A percentile compares a stretch with the other conserved stretches of the same genome.
These are phyloP conservation scores for Secale cereale DNA, from an alignment of 176 grass and related monocot genomes.

Conservation along the genomic window DNA sequence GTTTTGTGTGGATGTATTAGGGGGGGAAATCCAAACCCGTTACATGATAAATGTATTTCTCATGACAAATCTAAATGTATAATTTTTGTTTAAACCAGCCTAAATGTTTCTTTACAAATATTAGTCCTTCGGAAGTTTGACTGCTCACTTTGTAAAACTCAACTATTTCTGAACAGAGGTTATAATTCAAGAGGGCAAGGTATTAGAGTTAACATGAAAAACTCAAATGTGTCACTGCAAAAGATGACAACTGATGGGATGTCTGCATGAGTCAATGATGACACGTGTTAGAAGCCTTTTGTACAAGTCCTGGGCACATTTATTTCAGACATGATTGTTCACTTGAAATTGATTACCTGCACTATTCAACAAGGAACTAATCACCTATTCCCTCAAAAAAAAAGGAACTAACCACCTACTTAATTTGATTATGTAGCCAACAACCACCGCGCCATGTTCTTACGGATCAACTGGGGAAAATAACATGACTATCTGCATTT, in stretches of 20 bases:
- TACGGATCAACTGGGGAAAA: slow-evolving; percentile 10
- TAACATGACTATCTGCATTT: slow-evolving; percentile 4
- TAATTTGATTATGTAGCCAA: slow-evolving; percentile 12
- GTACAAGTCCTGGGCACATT: slow-evolving; percentile 3
- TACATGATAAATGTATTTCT: neutral
- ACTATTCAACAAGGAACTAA: slow-evolving; percentile 22
- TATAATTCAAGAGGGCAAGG: neutral
- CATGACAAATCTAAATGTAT: neutral
- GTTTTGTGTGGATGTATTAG: neutral
- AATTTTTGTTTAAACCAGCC: neutral
- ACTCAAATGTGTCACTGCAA: neutral
- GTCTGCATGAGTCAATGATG: neutral
- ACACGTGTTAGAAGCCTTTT: slow-evolving; percentile 12
- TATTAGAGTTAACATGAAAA: neutral
- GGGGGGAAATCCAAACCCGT: neutral
- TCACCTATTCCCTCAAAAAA: slow-evolving; percentile 4
- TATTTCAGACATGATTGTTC: slow-evolving; percentile 22
- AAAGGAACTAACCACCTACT: slow-evolving; percentile 18
- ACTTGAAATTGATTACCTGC: slow-evolving; percentile 19
- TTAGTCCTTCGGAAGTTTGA: neutral
- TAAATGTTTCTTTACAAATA: neutral
- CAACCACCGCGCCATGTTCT: neutral
- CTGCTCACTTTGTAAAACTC: neutral
- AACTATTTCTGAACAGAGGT: neutral
- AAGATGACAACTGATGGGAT: slow-evolving; percentile 13